Base-by-base conservation (phyloP, 805 yeast species). In the Candida glaebosa region DNA sequence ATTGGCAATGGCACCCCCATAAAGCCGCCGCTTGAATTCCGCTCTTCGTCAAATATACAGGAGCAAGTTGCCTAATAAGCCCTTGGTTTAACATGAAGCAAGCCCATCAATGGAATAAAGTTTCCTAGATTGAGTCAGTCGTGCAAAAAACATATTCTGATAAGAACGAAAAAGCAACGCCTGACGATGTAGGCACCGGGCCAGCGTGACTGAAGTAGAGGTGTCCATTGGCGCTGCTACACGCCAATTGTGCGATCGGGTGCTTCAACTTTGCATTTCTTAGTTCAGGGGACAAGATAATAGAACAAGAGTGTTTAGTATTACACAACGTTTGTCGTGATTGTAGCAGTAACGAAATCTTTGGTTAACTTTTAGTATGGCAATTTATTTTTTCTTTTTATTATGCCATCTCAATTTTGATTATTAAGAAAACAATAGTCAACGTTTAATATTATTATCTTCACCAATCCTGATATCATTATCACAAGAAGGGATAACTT, bases 361-460 rank as follows among this genome's bases (percentile, higher is more conserved):
- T 28, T 6, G 12, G 31, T 10, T 28, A 6, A 28, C 14, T 5
- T 28, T 28, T n/a, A 10, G n/a, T n/a, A n/a, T n/a, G n/a, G n/a
- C n/a, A n/a, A n/a, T 28, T 9, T 14, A 28, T 10, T 28, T 28
- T 28, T 10, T 28, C 16, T 28, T 24, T 24, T 24, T 28, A 28
- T 5, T 28, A 28, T 28, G 31, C 31, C 31, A 28, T 28, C 31
- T 28, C 31, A 28, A 28, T 28, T 28, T 28, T 28, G 31, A 28
- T 28, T 14, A 14, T 28, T 28, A 28, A 28, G 31, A 28, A 28
- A 28, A 28, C 31, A 28, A 28, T 28, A 28, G n/a, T 28, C 31
- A 28, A 28, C 31, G 16, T 10, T 28, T 5, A 28, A 14, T 9
- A 24, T 10, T 28, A 10, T 28, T 28, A 10, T 28, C 5, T 10